A percentile compares a stretch with the other conserved stretches of the same genome.
These are phyloP conservation scores for Paramecium tetraurelia DNA, from an alignment of 73 alveolate genomes.

Conservation along the genomic window DNA sequence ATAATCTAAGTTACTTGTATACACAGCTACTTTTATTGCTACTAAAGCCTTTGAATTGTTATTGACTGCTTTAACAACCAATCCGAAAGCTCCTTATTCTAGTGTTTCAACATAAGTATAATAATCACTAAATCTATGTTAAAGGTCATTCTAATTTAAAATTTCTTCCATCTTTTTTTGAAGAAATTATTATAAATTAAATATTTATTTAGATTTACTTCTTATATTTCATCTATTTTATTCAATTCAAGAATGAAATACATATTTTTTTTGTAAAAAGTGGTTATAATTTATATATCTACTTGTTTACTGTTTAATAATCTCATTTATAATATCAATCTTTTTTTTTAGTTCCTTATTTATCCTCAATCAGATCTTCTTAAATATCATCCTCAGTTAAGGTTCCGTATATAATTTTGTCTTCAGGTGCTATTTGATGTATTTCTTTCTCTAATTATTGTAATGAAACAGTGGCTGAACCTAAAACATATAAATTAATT, in stretches of 20 bases:
- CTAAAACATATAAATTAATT: neutral
- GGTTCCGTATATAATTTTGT: neutral
- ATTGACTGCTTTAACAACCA: conserved; percentile 75
- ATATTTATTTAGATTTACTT: neutral
- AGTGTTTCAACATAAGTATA: neutral
- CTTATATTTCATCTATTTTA: neutral
- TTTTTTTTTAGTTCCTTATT: neutral
- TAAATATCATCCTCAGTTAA: neutral
- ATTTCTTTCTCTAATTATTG: neutral
- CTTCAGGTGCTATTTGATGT: neutral
- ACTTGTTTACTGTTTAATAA: neutral
- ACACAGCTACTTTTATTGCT: conserved; percentile 66
- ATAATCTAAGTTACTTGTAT: neutral
- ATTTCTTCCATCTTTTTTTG: neutral
- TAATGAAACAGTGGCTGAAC: neutral
- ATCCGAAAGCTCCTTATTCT: conserved; percentile 80
- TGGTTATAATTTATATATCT: neutral
- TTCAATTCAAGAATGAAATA: neutral
- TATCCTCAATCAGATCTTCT: neutral
- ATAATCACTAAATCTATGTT: neutral
- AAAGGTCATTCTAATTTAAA: neutral
- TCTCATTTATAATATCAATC: neutral
- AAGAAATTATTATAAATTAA: neutral
- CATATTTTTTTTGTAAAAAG: neutral
- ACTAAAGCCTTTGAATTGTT: conserved; percentile 52